Conservation (phyloP, 2,329 filamentous ascomycete species). For the Calonectria fujianensis region DNA sequence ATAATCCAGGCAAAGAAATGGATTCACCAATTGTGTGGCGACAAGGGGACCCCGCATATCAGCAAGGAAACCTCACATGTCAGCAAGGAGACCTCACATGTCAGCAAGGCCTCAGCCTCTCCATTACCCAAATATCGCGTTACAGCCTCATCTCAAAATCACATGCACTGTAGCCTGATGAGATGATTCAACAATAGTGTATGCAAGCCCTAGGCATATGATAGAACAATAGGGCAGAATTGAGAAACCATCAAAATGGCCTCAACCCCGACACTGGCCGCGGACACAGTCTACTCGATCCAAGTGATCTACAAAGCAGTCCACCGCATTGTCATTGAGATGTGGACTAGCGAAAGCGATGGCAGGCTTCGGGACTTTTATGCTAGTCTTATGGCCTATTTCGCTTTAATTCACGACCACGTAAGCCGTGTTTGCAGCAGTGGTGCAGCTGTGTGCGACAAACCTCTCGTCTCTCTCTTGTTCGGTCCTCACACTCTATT, state of each 20-base stretch:
- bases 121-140: too few relatives aligned
- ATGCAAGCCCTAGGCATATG: neutral
- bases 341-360: slow-evolving; percentile 24
- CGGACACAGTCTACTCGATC: neutral
- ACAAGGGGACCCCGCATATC: neutral
- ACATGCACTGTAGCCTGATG: neutral
- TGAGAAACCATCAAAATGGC: slow-evolving; percentile 2
- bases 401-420: slow-evolving; percentile 19
- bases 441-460: neutral
- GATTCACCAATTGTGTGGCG: neutral
- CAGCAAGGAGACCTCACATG: neutral
- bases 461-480: neutral
- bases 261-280: neutral
- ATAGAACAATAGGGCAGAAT: neutral
- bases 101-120: neutral
- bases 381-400: slow-evolving; percentile 29
- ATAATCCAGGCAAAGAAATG: slow-evolving; percentile 6
- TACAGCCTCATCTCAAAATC: neutral
- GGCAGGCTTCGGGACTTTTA: slow-evolving; percentile 16
- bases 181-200: neutral
- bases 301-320: slow-evolving; percentile 23
- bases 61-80: neutral
- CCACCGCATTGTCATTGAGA: neutral
- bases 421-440: slow-evolving; percentile 12
- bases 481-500: neutral